These are phyloP conservation scores for Citropsis articulata DNA, from an alignment of 345 rosid genomes.

Conservation along the genomic window DNA sequence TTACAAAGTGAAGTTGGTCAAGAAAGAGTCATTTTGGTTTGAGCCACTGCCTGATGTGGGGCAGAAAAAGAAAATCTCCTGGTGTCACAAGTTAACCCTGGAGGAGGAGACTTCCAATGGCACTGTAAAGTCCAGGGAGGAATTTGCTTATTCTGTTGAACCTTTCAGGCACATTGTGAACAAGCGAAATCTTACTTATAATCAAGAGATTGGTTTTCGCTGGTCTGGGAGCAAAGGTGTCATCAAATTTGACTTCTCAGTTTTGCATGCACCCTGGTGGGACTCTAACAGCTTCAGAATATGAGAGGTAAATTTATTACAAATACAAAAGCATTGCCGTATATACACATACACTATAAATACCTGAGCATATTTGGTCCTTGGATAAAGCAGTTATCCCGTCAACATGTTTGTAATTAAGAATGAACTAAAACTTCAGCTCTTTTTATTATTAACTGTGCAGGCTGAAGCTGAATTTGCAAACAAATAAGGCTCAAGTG, in stretches of 20 bases:
- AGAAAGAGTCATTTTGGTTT: slow-evolving; percentile 36
- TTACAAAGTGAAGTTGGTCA: slow-evolving; percentile 19
- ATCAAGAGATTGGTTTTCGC: slow-evolving; percentile 25
- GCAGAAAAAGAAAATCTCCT: not conserved
- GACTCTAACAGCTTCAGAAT: not conserved
- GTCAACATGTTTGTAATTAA: not conserved
- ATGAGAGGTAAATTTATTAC: slow-evolving; percentile 2
- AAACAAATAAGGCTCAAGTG: not conserved
- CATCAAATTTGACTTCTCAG: slow-evolving; percentile 25
- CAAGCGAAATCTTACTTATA: slow-evolving; percentile 21
- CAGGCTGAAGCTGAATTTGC: not conserved
- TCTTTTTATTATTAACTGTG: not conserved
- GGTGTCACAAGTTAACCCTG: not conserved
- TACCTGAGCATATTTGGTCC: not conserved
- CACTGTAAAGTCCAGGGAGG: not conserved
- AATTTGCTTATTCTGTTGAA: slow-evolving; percentile 26
- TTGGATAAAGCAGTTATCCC: not conserved
- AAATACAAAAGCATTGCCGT: not conserved
- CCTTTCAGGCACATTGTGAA: slow-evolving; percentile 24
- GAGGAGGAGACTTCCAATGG: not conserved
- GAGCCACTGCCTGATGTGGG: slow-evolving; percentile 32
- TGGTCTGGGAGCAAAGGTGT: slow-evolving; percentile 8
- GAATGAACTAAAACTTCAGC: no score
- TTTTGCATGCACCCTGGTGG: slow-evolving; percentile 13
- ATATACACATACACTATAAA: not conserved